Base-by-base conservation (phyloP, 1,139 yeast genomes). In the Debaryomyces robertsiae region DNA sequence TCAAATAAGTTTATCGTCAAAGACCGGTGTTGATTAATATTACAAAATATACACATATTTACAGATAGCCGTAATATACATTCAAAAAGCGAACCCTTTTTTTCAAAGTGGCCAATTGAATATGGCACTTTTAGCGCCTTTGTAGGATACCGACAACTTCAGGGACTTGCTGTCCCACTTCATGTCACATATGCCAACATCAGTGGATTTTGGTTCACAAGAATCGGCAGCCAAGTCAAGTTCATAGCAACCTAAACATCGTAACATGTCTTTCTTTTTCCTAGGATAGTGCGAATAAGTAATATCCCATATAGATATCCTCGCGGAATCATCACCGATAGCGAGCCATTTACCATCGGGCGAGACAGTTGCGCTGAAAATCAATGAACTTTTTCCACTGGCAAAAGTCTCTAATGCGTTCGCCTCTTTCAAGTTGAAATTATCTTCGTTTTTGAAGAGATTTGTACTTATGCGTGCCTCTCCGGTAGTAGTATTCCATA, bases 251-350 rank as follows among this genome's bases (percentile, higher is more conserved):
- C 60, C 69, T 33, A 62, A 42, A 42, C 70, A 63, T 35, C 53
- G 48, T 39, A 63, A 42, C 6, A 46, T 34, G 9, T 46, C 50
- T 15, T 31, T 43, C 10, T 42, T 37, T 32, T 43, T 46, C 17
- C 36, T 42, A 4, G 44, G 36, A 34, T 45, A 54, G 32, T 43
- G 40, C 24, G 47, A 32, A 33, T 46, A 36, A 10, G 53, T 46
- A 2, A 78, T 55, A 46, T 75, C 75, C 84, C 86, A 82, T 2
- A 82, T 52, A 2, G 74, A 55, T 9, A 82, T 66, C 31, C 69
- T 68, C 0, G 90, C 90, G 32, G 73, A 75, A 44, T 79, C 75
- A 45, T 84, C 86, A 1, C 86, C 91, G 2, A 82, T 61, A 0
- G 84, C 90, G 28, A 83, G 56, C 53, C 60, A 71, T 23, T 61